These are phyloP conservation scores for Breviolum minutum DNA, from an alignment of 73 alveolate species.

Conservation along the genomic window DNA sequence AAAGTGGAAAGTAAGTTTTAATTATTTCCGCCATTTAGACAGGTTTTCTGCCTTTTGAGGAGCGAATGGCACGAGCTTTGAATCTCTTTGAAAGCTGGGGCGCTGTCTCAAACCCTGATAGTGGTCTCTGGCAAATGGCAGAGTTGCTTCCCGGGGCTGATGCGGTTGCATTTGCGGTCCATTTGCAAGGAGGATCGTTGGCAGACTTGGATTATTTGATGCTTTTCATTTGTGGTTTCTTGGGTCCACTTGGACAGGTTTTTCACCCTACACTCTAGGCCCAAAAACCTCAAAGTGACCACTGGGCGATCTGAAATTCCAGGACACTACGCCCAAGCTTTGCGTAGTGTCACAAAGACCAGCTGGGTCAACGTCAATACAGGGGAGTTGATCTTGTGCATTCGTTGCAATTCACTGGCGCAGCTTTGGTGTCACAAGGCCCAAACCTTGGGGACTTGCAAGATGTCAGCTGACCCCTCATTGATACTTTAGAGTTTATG, in stretches of 20 bases:
- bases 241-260: neutral
- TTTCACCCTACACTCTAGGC: too few relatives aligned
- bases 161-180: conserved; percentile 84
- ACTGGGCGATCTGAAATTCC: neutral
- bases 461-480: neutral
- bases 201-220: neutral
- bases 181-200: conserved; percentile 31
- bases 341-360: conserved; percentile 70
- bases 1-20: neutral
- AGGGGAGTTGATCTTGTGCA: neutral
- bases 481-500: neutral
- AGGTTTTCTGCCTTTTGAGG: neutral
- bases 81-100: conserved; percentile 62
- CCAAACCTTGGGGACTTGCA: neutral
- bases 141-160: conserved; percentile 67
- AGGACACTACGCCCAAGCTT: conserved; percentile 91
- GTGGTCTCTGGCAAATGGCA: conserved; percentile 86
- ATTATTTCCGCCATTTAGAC: neutral
- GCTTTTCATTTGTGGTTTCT: neutral
- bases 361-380: conserved; percentile 75
- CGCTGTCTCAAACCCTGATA: conserved; percentile 24
- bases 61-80: conserved; percentile 60
- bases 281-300: too few relatives aligned
- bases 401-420: neutral
- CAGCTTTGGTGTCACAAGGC: conserved; percentile 34